These are phyloP conservation scores for Xylariaceae sp. DNA, from an alignment of 2,329 filamentous ascomycete genomes.

Conservation along the genomic window DNA sequence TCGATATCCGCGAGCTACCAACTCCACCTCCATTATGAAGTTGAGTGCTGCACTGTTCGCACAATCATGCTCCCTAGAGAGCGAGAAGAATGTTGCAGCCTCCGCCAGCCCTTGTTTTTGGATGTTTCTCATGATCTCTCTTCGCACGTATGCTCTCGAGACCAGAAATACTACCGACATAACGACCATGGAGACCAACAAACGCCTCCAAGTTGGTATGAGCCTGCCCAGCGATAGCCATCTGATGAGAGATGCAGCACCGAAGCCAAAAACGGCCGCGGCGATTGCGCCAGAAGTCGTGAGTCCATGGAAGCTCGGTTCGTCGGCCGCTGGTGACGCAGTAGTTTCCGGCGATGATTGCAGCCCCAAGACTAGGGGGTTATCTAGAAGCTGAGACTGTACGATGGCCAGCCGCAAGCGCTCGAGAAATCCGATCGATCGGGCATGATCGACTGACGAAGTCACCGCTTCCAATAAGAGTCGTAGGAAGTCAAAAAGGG, in stretches of 20 bases:
- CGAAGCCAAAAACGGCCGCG: constrained; percentile 35
- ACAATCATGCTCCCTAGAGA: constrained; percentile 37
- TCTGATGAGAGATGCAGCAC: constrained; percentile 32
- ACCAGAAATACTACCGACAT: constrained; percentile 25
- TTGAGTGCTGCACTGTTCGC: constrained; percentile 39
- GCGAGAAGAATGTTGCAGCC: constrained; percentile 34
- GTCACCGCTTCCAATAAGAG: constrained; percentile 36
- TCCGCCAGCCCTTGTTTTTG: constrained; percentile 36
- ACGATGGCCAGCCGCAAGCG: constrained; percentile 39
- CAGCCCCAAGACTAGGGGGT: constrained; percentile 35
- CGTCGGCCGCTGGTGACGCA: constrained; percentile 21
- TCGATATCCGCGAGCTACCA: constrained; percentile 39
- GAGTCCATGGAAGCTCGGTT: constrained; percentile 32
- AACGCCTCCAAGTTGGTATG: constrained; percentile 33
- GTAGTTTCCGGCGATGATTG: constrained; percentile 27
- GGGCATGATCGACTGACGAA: constrained; percentile 38
- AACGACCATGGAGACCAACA: constrained; percentile 27
- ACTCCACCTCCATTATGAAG: constrained; percentile 41
- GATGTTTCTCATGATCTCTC: constrained; percentile 36
- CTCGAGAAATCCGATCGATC: constrained; percentile 38
- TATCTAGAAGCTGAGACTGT: constrained; percentile 38
- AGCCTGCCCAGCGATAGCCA: constrained; percentile 35
- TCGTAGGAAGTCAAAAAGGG: constrained; percentile 30
- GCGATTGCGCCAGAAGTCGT: constrained; percentile 36
- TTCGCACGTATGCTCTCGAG: constrained; percentile 35